Evolutionary conservation across 495 filamentous ascomycete species (phyloP), one percentile per base, ranked within the genome.

Genomic region (Penicillium taxi): DNA sequence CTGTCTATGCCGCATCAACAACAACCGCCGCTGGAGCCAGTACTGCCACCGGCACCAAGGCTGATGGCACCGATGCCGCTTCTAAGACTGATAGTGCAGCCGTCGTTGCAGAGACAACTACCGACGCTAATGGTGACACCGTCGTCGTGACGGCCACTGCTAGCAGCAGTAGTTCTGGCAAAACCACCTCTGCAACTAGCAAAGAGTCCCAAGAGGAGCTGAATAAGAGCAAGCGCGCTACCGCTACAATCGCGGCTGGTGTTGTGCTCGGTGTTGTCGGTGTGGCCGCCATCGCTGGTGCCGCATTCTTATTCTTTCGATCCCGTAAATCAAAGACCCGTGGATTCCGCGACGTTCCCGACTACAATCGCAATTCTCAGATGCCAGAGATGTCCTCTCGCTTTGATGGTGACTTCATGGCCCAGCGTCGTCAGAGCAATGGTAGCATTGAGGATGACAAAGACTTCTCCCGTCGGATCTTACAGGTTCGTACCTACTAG

Each of bases 381-480:
- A 35, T 42, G 3, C 43, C 47, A 3, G 78, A 82, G 67, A 70
- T 72, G 7, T 89, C 96, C 59, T 81, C 83, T 28, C 77, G 93
- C 15, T 81, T 96, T 41, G 91, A 98, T 45, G 86, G 90, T 15
- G 78, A 82, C 32, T 74, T 70, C 38, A 84, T 95, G 80, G 77
- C 78, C 39, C 78, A 91, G 47, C 72, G 87, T 53, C 77, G 91
- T 58, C 79, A 90, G 67, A 96, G 91, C 62, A 85, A 90, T 61
- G 91, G 90, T 48, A 96, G 90, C 64, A 96, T 98, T 55, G 90
- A 89, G 48, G 93, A 98, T 57, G 91, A 95, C 63, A 78, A 93
- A 58, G 91, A 96, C 61, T 98, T 96, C 64, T 96, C 91, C 40
- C 77, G 91, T 59, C 82, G 83, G 53, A 94, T 98, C 59, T 72